Base-by-base conservation (phyloP, 257 asterid species). In the Knoxia roxburghii region DNA sequence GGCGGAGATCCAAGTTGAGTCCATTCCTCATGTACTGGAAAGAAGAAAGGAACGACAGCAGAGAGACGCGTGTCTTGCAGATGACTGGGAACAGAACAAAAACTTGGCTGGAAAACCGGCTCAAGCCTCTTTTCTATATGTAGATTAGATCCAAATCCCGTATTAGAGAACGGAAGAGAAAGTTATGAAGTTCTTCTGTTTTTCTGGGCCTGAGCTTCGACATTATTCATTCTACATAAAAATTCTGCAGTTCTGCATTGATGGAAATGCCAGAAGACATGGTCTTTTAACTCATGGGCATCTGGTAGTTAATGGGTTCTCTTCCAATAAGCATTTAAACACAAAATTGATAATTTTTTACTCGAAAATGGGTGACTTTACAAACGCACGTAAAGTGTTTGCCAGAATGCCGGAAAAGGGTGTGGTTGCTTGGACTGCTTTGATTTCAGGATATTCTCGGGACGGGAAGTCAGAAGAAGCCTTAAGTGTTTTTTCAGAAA, bases 401-500 rank as follows among this genome's bases (percentile, higher is more conserved):
- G 82, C 78, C 50, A 41, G 61, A 76, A 76, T 83, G 80, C 61
- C 71, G 27, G 72, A 72, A 6, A 72, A 79, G 69, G 75, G 63
- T 73, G 78, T 86, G 70, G 87, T 86, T 68, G 72, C 87, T 59
- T 86, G 87, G 89, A 81, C 89, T 68, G 84, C 92, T 7, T 55
- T 83, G 79, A 68, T 83, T 61, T 81, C 92, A 0, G 89, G 89
- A 15, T 81, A 81, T 60, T 76, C 78, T 55, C 85, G 66, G 37
- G 75, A 62, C 15, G 79, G 78, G 29, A 61, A 79, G 61, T 65
- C 72, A 24, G 75, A 63, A 58, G 81, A 81, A 61, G 64, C 92
- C 26, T 55, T 86, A 68, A 62, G 62, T 37, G 75, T 77, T 59
- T 80, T 86, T 70, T 64, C 76, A 15, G 53, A 80, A 13, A 80